These are phyloP conservation scores for Moelleriella libera DNA, from an alignment of 2,329 filamentous ascomycete species.

Conservation along the genomic window DNA sequence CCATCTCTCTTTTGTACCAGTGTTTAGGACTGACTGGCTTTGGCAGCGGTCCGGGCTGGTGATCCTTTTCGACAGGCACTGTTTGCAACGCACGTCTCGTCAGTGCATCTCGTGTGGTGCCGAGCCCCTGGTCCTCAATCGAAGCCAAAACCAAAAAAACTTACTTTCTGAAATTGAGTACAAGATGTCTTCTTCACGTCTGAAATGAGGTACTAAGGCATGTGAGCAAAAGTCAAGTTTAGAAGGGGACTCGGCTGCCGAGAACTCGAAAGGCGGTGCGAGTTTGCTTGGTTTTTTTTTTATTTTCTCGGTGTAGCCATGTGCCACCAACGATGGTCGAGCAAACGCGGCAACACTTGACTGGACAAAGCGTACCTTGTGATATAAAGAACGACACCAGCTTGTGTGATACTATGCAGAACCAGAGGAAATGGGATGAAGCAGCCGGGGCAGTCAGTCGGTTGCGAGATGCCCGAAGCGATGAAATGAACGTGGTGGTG, in stretches of 20 bases:
- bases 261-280: too few species aligned
- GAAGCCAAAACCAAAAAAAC: too few species aligned
- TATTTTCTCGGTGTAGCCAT: too few species aligned
- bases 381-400: neutral
- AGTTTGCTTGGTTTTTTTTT: too few species aligned
- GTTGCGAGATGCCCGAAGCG: neutral
- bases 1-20: neutral
- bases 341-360: neutral
- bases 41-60: neutral
- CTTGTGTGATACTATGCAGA: neutral
- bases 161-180: too few species aligned
- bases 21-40: neutral
- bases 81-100: neutral
- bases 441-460: neutral
- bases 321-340: neutral
- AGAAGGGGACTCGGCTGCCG: too few species aligned
- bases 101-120: neutral
- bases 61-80: slow-evolving; percentile 1
- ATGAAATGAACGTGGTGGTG: neutral
- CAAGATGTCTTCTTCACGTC: too few species aligned
- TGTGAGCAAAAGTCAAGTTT: too few species aligned
- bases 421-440: neutral
- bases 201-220: too few species aligned
- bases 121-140: too few species aligned
- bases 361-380: neutral